Evolutionary conservation across 2,329 filamentous ascomycete species (phyloP).

Genomic region (Alternaria triticina): DNA sequence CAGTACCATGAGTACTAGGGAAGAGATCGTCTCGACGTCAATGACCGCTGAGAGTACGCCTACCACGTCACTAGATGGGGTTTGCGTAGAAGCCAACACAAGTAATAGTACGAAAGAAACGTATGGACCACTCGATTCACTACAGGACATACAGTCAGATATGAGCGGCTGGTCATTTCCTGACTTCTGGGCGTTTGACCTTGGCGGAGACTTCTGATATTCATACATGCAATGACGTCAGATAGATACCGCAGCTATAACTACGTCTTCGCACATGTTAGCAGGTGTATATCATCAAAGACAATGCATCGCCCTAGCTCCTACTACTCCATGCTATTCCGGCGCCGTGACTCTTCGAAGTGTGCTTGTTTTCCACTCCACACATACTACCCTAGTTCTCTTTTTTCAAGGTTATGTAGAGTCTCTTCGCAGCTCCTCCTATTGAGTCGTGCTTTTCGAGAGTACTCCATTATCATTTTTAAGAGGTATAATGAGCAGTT

Average conservation of each 20-base stretch:
- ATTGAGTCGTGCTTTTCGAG: neutral
- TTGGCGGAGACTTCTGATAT: slow-evolving; percentile 37
- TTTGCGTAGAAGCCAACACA: slow-evolving; percentile 5
- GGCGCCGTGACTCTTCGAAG: neutral
- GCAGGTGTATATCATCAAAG: neutral
- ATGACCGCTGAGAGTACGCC: neutral
- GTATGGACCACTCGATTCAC: slow-evolving; percentile 23
- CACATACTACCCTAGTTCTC: neutral
- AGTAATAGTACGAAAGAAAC: slow-evolving; percentile 10
- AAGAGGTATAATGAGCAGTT: neutral
- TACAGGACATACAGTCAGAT: slow-evolving; percentile 40
- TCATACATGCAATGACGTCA: neutral
- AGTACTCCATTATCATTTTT: neutral
- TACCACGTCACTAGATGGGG: slow-evolving; percentile 12
- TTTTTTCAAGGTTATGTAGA: neutral
- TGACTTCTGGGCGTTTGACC: slow-evolving; percentile 46
- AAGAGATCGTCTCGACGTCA: neutral
- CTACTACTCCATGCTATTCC: neutral
- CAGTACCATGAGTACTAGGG: slow-evolving; percentile 18
- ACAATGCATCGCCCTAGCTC: neutral
- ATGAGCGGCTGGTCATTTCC: slow-evolving; percentile 40
- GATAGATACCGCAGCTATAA: neutral
- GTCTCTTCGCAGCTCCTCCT: neutral
- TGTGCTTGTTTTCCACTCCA: neutral
- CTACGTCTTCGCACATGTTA: neutral